phyloP scores from a whole-genome alignment of 1,139 yeast genomes.

The Blastobotrys petasosporus region DNA sequence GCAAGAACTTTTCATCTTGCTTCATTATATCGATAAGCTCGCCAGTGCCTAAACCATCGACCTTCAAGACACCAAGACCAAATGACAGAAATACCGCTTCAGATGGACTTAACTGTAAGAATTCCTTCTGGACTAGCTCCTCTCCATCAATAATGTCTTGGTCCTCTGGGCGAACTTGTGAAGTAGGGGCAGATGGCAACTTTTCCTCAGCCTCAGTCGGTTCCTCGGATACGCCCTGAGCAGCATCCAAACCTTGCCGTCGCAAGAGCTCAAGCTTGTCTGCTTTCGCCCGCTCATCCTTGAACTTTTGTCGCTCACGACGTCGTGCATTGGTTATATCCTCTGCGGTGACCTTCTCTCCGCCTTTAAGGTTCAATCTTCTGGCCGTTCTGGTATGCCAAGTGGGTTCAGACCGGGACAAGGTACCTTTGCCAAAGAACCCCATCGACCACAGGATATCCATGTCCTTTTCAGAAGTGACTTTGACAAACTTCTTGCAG shows the following conservation, averaged over 20 bases:
- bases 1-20: conserved; percentile 18
- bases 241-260: conserved; percentile 22
- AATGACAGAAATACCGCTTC: conserved; percentile 66
- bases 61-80: conserved; percentile 44
- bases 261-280: conserved; percentile 32
- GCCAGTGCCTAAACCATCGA: conserved; percentile 17
- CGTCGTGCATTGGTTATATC: conserved; percentile 73
- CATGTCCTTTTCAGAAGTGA: conserved; percentile 44
- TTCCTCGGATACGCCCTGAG: conserved; percentile 11
- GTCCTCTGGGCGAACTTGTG: conserved; percentile 20
- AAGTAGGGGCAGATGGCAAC: neutral
- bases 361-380: conserved; percentile 41
- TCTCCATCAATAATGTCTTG: conserved; percentile 35
- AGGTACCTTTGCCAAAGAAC: conserved; percentile 87
- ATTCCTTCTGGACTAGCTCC: conserved; percentile 48
- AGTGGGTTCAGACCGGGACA: conserved; percentile 88
- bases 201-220: conserved; percentile 13
- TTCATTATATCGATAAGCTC: conserved; percentile 16
- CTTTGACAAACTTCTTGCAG: conserved; percentile 38
- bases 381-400: conserved; percentile 68
- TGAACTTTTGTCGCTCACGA: conserved; percentile 65
- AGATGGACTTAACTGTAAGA: conserved; percentile 63
- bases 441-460: conserved; percentile 74
- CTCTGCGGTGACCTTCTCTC: conserved; percentile 45
- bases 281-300: conserved; percentile 43